A percentile compares a stretch with the other conserved stretches of the same genome.
phyloP scores from a whole-genome alignment of 305 asterid species.

The Euphrasia arctica region DNA sequence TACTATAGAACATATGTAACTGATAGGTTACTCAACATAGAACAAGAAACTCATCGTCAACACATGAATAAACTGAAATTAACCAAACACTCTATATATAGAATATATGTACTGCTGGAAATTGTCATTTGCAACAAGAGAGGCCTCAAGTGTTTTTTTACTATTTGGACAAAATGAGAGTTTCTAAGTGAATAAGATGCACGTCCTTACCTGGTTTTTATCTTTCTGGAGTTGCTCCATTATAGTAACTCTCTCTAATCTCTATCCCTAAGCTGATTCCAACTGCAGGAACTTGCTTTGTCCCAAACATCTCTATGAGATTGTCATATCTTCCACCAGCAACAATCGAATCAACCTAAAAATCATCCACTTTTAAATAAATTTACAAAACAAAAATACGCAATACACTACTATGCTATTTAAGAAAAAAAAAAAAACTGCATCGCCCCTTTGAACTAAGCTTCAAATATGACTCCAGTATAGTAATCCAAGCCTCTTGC shows the following conservation, averaged over 20 bases:
- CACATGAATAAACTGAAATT: no score
- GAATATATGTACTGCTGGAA: no score
- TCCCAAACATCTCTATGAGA: slow-evolving; percentile 84
- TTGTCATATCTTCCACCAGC: slow-evolving; percentile 97
- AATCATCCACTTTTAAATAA: neutral
- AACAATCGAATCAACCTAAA: slow-evolving; percentile 48
- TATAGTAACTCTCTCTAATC: slow-evolving; percentile 82
- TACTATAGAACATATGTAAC: no score
- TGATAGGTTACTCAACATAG: no score
- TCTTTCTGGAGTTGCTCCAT: slow-evolving; percentile 80
- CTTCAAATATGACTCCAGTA: slow-evolving; percentile 95
- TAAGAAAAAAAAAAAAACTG: slow-evolving; percentile 44
- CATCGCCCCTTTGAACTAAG: slow-evolving; percentile 77
- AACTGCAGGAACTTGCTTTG: slow-evolving; percentile 86
- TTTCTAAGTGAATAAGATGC: neutral
- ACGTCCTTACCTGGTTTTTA: slow-evolving; percentile 49
- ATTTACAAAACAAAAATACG: neutral
- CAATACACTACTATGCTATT: neutral
- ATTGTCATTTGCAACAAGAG: no score
- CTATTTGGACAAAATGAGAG: neutral
- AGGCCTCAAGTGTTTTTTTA: neutral
- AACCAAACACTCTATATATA: no score
- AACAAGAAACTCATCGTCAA: no score
- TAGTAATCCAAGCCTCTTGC: slow-evolving; percentile 98
- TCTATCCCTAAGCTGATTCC: slow-evolving; percentile 95